Evolutionary conservation across 352 stramenopile genomes (phyloP), one percentile per base, ranked within the genome.

Genomic region (Blastocystis sp.): DNA sequence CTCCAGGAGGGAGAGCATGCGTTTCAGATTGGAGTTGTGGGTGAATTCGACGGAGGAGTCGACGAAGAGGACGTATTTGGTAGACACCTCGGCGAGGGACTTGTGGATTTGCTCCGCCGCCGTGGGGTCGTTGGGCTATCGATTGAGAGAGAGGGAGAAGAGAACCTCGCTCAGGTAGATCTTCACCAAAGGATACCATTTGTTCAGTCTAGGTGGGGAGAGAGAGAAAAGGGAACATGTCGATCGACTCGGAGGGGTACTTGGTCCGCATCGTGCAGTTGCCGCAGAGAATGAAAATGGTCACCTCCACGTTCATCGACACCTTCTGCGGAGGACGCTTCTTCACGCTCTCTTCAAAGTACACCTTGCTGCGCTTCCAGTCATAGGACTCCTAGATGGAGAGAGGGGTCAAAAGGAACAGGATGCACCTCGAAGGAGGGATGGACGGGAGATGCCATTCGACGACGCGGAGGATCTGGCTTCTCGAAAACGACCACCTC

Each of bases 1-100:
- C 42, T 81, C 24, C 46, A 81, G 24, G 2, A 81, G 21, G 1
- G 69, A 27, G 14, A 48, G 42, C 44, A 81, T 34, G 1, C 48
- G 44, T 21, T 48, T 18, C 1, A 81, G 44, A 44, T 81, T 81
- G 18, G 69, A 64, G 69, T 81, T 81, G 27, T 81, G 69, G 1
- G 69, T 81, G 46, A 81, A 81, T 27, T 81, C 69, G 14, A 81
- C 69, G 21, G 69, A 81, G 49, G 69, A 27, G 46, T 81, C 69
- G 8, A 81, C 46, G 16, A 81, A n/a, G 11, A 81, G 48, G 9
- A 81, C 69, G 27, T 81, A 81, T 14, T 57, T 54, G 3, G 69
- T 81, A 7, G 44, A 44, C 9, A 81, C 27, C 8, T 38, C 27
- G 1, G 32, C 48, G 8, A 64, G 46, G 0, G 9, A 4, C 8